Conservation (phyloP, 768 basidiomycete species). For the Dioszegia aurantiaca region DNA sequence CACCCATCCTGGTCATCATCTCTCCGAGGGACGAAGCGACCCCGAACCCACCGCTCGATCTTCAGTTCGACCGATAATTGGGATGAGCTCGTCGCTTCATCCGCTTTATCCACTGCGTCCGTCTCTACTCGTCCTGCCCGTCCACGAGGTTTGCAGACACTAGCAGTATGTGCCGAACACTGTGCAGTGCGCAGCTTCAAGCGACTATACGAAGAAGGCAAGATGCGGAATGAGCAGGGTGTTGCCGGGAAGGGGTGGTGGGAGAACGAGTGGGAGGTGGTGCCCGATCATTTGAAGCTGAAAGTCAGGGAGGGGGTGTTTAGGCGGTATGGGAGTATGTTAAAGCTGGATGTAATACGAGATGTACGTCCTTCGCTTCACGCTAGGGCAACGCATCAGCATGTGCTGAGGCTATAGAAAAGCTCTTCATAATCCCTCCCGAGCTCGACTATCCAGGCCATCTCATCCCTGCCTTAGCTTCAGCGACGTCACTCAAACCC, state of each 20-base stretch:
- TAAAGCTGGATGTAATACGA: slow-evolving; percentile 26
- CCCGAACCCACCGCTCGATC: slow-evolving; percentile 20
- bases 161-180: slow-evolving; percentile 22
- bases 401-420: background rate
- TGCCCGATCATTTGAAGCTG: slow-evolving; percentile 34
- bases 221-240: slow-evolving; percentile 1
- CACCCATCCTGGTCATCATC: slow-evolving; percentile 4
- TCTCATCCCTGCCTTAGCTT: slow-evolving; percentile 26
- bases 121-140: slow-evolving; percentile 29
- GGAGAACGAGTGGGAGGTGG: slow-evolving; percentile 28
- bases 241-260: slow-evolving; percentile 18
- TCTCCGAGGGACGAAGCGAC: background rate
- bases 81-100: slow-evolving; percentile 33
- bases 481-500: slow-evolving; percentile 21
- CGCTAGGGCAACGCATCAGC: background rate
- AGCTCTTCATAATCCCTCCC: slow-evolving; percentile 27
- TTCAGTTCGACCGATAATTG: slow-evolving; percentile 41
- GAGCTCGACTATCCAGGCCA: slow-evolving; percentile 26
- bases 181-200: slow-evolving; percentile 33
- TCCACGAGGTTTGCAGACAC: slow-evolving; percentile 25
- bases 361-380: slow-evolving; percentile 25
- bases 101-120: slow-evolving; percentile 35
- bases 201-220: slow-evolving; percentile 28
- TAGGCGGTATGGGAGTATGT: slow-evolving; percentile 27
- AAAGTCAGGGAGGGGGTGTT: slow-evolving; percentile 32